Base-by-base conservation (phyloP, 306 rosid species). In the Clitoria ternatea region DNA sequence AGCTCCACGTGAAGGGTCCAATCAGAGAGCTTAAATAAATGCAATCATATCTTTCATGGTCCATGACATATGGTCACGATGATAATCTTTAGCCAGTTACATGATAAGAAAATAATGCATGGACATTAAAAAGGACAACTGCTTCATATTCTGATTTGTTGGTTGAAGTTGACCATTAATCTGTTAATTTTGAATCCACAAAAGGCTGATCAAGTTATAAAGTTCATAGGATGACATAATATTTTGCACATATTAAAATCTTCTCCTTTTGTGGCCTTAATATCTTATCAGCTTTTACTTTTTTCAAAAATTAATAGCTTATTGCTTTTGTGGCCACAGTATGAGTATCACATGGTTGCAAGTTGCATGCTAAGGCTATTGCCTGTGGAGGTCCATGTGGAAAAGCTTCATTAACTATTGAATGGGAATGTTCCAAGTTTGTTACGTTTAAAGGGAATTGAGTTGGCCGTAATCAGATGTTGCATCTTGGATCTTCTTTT, bases 251-350 rank as follows among this genome's bases (percentile, higher is more conserved):
- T 8, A 52, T n/a, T n/a, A n/a, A n/a, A 3, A 50, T 27, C 37
- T 27, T 56, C 29, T 68, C 37, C n/a, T 67, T 73, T 27, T n/a
- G 47, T 1, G 10, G 67, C 80, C 73, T 80, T 84, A 62, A 76
- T 73, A 55, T 33, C 81, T 63, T 78, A 73, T 62, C 84, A 8
- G 52, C 36, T 49, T 49, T 42, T 63, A 30, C 72, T 36, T 73
- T 73, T 60, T 49, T 52, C n/a, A 18, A 10, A 14, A 52, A 20
- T 68, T 61, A 60, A 61, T 61, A 69, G 66, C 54, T 42, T 69
- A 45, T 73, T 71, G n/a, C n/a, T n/a, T n/a, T n/a, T n/a, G n/a
- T n/a, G 70, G 59, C 57, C 65, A 65, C 70, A 43, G 49, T 53
- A 30, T 54, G 67, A 43, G 49, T 53, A 30, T 54, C 79, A 60